A percentile compares a stretch with the other conserved stretches of the same genome.
Conservation (phyloP, 768 basidiomycete genomes). For the Pleurotus salmoneostramineus region DNA sequence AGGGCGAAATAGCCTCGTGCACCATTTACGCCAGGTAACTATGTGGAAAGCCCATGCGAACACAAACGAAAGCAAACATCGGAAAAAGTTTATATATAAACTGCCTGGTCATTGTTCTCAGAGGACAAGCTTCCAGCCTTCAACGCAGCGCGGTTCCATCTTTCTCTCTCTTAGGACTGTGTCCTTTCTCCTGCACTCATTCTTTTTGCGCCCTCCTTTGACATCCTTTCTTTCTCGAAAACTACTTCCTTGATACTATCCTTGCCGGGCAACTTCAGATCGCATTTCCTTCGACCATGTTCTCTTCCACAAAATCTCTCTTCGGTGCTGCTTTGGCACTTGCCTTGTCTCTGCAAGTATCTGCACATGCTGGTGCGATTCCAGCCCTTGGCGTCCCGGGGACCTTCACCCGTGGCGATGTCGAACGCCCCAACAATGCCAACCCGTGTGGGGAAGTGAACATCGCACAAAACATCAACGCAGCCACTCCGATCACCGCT, state of each 20-base stretch:
- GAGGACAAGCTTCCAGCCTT: conserved; percentile 6
- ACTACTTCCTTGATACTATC: neutral
- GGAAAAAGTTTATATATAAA: neutral
- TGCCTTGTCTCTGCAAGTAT: conserved; percentile 28
- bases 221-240: neutral
- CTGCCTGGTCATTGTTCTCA: neutral
- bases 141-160: conserved; percentile 2
- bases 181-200: conserved; percentile 4
- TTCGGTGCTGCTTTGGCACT: conserved; percentile 26
- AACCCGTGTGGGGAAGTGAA: conserved; percentile 39
- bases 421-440: conserved; percentile 25
- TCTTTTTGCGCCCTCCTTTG: conserved; percentile 1
- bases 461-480: conserved; percentile 34
- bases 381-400: conserved; percentile 37
- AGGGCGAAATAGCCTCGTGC: too few relatives aligned
- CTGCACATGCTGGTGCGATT: conserved; percentile 37
- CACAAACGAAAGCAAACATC: neutral
- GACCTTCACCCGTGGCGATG: conserved; percentile 25
- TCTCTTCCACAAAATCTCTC: conserved; percentile 19
- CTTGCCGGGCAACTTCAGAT: neutral
- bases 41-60: too few relatives aligned
- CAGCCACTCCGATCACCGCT: conserved; percentile 31
- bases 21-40: too few relatives aligned
- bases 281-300: conserved; percentile 17
- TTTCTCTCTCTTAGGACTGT: conserved; percentile 1